Percentiles rank a stretch among this genome's conserved stretches.
Conservation (phyloP, 202 grass and related monocot genomes). For the Dendrocalamus latiflorus region DNA sequence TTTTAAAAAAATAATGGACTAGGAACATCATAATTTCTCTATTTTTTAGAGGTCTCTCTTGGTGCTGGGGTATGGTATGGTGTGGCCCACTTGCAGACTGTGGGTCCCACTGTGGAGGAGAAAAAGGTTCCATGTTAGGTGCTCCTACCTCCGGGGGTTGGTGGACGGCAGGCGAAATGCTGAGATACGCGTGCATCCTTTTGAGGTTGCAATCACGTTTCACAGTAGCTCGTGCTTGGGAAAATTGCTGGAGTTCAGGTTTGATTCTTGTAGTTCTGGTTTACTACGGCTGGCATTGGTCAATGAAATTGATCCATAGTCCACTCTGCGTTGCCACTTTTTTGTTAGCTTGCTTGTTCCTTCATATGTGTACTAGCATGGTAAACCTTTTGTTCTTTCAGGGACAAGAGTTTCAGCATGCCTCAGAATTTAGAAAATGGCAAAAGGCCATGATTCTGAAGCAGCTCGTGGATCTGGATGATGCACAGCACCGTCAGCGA, state of each 20-base stretch:
- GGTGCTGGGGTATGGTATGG: not conserved
- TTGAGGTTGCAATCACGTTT: not conserved
- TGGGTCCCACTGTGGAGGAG: constrained; percentile 20
- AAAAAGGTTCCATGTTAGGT: constrained; percentile 31
- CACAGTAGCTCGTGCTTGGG: not conserved
- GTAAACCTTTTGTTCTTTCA: not conserved
- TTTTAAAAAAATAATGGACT: not conserved
- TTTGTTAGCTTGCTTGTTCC: not conserved
- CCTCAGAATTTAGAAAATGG: not conserved
- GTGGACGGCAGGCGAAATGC: not conserved
- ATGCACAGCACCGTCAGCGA: not conserved
- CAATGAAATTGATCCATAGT: no score
- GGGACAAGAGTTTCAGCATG: not conserved
- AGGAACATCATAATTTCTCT: not conserved
- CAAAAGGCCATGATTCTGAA: not conserved
- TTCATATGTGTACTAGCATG: not conserved
- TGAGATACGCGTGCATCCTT: not conserved
- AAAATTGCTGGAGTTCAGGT: not conserved
- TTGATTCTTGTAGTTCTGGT: not conserved
- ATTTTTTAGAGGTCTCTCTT: not conserved
- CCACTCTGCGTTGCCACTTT: no score
- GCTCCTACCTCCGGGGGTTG: no score
- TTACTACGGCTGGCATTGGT: no score
- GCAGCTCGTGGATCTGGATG: not conserved
- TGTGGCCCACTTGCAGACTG: not conserved